Base-by-base conservation (phyloP, 2,329 filamentous ascomycete species). In the Botryotinia calthae region DNA sequence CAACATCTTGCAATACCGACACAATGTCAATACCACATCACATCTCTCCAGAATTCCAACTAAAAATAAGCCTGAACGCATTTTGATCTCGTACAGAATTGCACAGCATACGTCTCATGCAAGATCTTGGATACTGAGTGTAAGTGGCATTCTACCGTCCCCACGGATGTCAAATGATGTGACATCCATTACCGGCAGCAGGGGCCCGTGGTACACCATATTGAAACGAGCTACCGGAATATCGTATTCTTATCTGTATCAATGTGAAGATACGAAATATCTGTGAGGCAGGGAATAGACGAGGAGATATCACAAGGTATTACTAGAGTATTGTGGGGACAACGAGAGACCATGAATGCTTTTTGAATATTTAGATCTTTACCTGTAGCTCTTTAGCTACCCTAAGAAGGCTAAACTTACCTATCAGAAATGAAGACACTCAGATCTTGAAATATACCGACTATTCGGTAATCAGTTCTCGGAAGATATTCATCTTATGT, bases 151-250 rank as follows among this genome's bases (percentile, higher is more conserved):
- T 25, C 37, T 44, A 44, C 65, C 48, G n/a, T 42, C 25, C 22
- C 18, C n/a, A 54, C 8, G 34, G 46, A 37, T 54, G 25, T 67
- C 46, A 67, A 66, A 54, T 67, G 64, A 68, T 56, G 48, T 56
- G 48, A 37, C n/a, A 67, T 8, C 61, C 18, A 62, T 40, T 34
- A n/a, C 58, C 37, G 14, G 18, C 34, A 42, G 48, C 48, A 56
- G 34, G 48, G 18, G 14, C 5, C 65, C n/a, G 34, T 12, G 25
- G 64, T 14, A 28, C 64, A 67, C 18, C 18, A 42, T 65, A 22
- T 54, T 18, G 9, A 28, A 48, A 68, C n/a, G 2, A 56, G 16
- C 18, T 40, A 22, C 9, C 31, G 18, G 25, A 6, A 42, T 56
- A n/a, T 56, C 34, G 18, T 10, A 20, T 56, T 42, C 1, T 28